phyloP scores from a whole-genome alignment of 306 rosid genomes.

The Mucuna pruriens region DNA sequence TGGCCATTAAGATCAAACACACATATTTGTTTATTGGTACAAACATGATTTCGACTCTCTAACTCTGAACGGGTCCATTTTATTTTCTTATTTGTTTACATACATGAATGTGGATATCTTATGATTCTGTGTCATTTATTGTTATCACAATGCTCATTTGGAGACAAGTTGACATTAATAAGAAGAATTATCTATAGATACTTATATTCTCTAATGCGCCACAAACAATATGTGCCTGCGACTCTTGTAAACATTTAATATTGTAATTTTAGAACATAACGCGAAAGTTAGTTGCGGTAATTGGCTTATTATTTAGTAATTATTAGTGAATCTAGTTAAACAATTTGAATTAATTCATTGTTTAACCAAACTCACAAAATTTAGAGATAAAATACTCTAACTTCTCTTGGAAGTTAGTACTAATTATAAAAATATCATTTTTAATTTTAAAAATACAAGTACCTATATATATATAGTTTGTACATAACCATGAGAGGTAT shows the following conservation, averaged over 20 bases:
- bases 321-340: no score
- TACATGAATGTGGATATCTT: not conserved
- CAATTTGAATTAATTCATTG: no score
- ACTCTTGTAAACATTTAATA: not conserved
- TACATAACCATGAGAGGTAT: no score
- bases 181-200: not conserved
- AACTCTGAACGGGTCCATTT: constrained; percentile 21
- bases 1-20: not conserved
- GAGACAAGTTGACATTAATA: not conserved
- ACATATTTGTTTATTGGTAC: not conserved
- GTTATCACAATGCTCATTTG: not conserved
- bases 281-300: not conserved
- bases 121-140: not conserved
- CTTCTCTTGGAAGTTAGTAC: no score
- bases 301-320: no score
- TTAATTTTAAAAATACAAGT: no score
- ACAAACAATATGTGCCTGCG: not conserved
- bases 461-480: no score
- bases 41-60: not conserved
- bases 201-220: not conserved
- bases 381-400: no score
- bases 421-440: no score
- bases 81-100: not conserved
- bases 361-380: no score
- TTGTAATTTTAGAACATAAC: not conserved